Percentiles rank a stretch among this genome's conserved stretches.
These are phyloP conservation scores for Cochlearia excelsa DNA, from an alignment of 345 rosid species.

Conservation along the genomic window DNA sequence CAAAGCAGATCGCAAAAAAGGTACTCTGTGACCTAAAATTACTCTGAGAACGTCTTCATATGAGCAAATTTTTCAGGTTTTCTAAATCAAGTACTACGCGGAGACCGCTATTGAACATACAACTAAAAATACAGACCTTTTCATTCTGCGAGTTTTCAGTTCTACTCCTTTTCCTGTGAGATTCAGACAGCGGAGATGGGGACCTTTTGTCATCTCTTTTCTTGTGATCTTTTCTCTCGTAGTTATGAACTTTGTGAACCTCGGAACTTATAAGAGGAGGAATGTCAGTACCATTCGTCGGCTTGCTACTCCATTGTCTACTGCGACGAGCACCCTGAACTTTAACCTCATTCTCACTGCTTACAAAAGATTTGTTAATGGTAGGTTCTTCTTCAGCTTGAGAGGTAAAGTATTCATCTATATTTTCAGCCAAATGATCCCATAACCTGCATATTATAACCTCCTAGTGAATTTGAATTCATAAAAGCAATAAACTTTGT, in stretches of 20 bases:
- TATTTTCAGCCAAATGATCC: constrained; percentile 78
- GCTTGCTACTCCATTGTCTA: constrained; percentile 68
- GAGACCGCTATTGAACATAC: background rate
- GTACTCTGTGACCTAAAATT: constrained; percentile 3
- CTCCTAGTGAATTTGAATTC: constrained; percentile 7
- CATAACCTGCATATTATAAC: constrained; percentile 64
- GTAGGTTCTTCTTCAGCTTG: constrained; percentile 37
- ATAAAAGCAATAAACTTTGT: background rate
- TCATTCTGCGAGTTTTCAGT: constrained; percentile 46
- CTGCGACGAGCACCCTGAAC: constrained; percentile 46
- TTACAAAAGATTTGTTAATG: constrained; percentile 31
- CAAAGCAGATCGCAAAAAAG: constrained; percentile 15
- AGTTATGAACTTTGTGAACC: constrained; percentile 40
- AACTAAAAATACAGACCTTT: constrained; percentile 49
- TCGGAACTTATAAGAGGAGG: constrained; percentile 69
- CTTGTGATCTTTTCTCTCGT: constrained; percentile 45
- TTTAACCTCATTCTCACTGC: constrained; percentile 35
- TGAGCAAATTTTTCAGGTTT: constrained; percentile 1
- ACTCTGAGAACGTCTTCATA: constrained; percentile 15
- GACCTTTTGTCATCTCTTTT: constrained; percentile 45
- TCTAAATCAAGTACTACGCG: background rate
- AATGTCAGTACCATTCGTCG: constrained; percentile 47
- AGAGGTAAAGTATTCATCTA: constrained; percentile 54
- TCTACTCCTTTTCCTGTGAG: constrained; percentile 56
- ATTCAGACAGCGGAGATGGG: constrained; percentile 46